phyloP scores from a whole-genome alignment of 768 basidiomycete species.

The Naematelia encephala region DNA sequence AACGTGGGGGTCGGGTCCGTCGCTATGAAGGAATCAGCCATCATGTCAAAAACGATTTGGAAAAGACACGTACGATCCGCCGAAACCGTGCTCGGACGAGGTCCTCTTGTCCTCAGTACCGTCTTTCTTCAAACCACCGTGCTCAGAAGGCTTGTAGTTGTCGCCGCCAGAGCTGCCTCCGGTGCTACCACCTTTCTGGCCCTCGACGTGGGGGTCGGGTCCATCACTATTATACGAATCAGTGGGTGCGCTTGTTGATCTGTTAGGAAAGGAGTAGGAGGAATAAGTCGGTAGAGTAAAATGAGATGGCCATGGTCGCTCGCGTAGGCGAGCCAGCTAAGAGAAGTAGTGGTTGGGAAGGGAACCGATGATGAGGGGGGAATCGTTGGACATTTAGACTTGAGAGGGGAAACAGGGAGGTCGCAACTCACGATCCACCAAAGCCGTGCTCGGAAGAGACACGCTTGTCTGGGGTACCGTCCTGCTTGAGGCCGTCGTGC shows the following conservation, averaged over 20 bases:
- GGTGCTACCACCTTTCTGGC: constrained; percentile 45
- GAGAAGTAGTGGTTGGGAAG: too few species aligned
- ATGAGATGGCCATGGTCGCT: too few species aligned
- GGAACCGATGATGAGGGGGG: not conserved
- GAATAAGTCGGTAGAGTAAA: too few species aligned
- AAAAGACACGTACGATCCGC: constrained; percentile 41
- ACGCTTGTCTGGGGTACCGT: constrained; percentile 52
- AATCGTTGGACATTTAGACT: not conserved
- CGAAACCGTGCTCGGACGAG: constrained; percentile 50
- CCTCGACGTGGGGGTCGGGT: constrained; percentile 50
- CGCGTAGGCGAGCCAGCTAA: too few species aligned
- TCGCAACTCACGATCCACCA: constrained; percentile 37
- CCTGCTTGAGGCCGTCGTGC: constrained; percentile 51
- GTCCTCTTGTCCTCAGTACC: constrained; percentile 47
- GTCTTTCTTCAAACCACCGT: constrained; percentile 49
- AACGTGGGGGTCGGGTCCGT: constrained; percentile 46
- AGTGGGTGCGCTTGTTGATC: not conserved
- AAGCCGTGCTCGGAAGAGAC: constrained; percentile 52
- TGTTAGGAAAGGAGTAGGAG: not conserved
- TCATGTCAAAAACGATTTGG: not conserved
- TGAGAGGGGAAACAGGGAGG: not conserved
- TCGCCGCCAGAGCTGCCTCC: constrained; percentile 32
- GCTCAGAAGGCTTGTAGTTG: constrained; percentile 49
- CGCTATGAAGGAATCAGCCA: constrained; percentile 16
- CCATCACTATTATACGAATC: constrained; percentile 33